Base-by-base conservation (phyloP, 2,329 filamentous ascomycete genomes). In the Colletotrichum coccodes region DNA sequence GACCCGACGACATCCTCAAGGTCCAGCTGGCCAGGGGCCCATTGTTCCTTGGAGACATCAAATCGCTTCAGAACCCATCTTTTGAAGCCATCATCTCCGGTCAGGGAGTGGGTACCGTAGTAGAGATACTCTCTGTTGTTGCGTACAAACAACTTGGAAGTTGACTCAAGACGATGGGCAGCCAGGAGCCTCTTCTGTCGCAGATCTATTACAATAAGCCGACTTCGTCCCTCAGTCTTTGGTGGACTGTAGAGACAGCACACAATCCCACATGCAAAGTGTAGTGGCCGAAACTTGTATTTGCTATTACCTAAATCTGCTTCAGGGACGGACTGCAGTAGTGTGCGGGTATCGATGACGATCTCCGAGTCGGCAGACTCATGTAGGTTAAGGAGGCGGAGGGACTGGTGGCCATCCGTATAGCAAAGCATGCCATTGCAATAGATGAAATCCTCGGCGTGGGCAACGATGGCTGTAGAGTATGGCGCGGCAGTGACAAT, bases 341-440 rank as follows among this genome's bases (percentile, higher is more conserved):
- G 12, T 9, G 34, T 50, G 66, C 75, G 63, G 6, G 81, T 81
- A 70, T 76, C 76, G 50, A 92, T 78, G 3, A 89, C 86, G n/a
- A 84, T 79, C 73, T 93, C 90, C 12, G 78, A 72, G 26, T 75
- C 75, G 2, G 80, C 80, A 0, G 84, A 83, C 8, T 76, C 74
- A 72, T 89, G 86, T 21, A 93, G 79, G 68, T 91, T 82, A 54
- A 92, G 81, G 30, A 93, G 77, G 3, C 87, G 86, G 30, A 94
- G 82, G 56, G 76, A 73, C 69, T 76, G 59, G 40, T 74, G 67
- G 47, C 84, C 82, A 46, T 83, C 75, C 12, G 87, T 84, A 74
- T 94, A 91, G 72, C 91, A 93, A 18, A 94, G 79, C 12, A 88
- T 83, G 6, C 92, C 91, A 65, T 89, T 84, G 21, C 83, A 81